Percentiles rank a stretch among this genome's conserved stretches.
phyloP scores from a whole-genome alignment of 345 rosid genomes.

The Rhodamnia argentea region DNA sequence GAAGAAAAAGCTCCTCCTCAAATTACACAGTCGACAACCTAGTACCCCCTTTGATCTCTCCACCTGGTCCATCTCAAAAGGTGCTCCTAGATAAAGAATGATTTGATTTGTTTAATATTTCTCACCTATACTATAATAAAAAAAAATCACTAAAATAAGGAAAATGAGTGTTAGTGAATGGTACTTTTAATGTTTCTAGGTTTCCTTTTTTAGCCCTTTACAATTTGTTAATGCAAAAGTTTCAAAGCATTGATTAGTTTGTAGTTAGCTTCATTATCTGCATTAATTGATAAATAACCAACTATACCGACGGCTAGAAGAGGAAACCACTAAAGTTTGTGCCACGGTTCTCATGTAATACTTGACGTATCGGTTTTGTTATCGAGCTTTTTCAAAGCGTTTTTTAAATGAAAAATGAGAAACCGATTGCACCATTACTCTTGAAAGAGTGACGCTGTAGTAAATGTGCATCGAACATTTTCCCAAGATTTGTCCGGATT shows the following conservation, averaged over 20 bases:
- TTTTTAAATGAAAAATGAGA: background rate
- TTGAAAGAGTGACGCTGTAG: background rate
- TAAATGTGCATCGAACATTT: background rate
- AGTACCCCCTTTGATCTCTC: background rate
- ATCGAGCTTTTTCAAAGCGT: background rate
- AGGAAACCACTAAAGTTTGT: background rate
- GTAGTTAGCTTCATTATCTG: background rate
- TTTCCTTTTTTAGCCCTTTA: background rate
- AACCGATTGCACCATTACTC: background rate
- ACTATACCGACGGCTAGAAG: background rate
- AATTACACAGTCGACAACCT: background rate
- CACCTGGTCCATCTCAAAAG: background rate
- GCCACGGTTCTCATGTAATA: background rate
- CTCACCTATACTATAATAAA: background rate
- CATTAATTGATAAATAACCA: background rate
- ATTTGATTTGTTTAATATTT: background rate
- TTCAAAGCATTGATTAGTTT: background rate
- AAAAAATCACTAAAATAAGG: background rate
- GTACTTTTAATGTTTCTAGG: background rate
- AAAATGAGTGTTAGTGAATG: background rate
- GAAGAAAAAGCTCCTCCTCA: background rate
- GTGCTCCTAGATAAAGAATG: background rate
- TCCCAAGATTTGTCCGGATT: background rate
- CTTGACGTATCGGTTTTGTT: background rate
- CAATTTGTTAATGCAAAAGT: background rate